phyloP scores from a whole-genome alignment of 2,329 filamentous ascomycete species.

The Hirsutella thompsonii region DNA sequence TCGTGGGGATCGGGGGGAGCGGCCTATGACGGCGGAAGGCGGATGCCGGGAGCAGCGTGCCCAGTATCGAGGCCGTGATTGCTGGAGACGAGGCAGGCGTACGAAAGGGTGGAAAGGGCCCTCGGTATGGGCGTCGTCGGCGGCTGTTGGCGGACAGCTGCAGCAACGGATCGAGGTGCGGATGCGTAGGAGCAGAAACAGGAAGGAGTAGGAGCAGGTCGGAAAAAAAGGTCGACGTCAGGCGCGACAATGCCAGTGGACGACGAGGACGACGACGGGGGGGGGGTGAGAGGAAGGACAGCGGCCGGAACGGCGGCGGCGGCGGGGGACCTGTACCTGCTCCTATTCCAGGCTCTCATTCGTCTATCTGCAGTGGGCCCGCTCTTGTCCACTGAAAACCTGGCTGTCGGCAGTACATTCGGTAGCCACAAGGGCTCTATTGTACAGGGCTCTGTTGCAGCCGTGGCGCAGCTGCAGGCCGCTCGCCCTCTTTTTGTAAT shows the following conservation, averaged over 20 bases:
- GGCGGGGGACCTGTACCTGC: background rate
- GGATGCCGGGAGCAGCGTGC: background rate
- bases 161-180: background rate
- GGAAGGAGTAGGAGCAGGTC: background rate
- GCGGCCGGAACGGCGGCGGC: background rate
- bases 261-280: background rate
- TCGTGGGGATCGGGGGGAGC: background rate
- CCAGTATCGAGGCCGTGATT: background rate
- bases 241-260: background rate
- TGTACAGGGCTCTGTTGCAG: too few relatives aligned
- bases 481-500: too few relatives aligned
- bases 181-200: background rate
- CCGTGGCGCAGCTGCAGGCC: too few relatives aligned
- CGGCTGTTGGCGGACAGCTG: background rate
- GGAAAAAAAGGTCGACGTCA: background rate
- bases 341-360: too few relatives aligned
- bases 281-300: background rate
- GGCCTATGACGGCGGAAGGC: background rate
- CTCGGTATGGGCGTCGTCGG: background rate
- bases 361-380: too few relatives aligned
- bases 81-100: background rate
- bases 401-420: too few relatives aligned
- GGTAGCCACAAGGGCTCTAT: too few relatives aligned
- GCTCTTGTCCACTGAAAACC: too few relatives aligned
- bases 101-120: background rate